Conservation (phyloP, 768 basidiomycete genomes). For the Boletus vinaceobasis region DNA sequence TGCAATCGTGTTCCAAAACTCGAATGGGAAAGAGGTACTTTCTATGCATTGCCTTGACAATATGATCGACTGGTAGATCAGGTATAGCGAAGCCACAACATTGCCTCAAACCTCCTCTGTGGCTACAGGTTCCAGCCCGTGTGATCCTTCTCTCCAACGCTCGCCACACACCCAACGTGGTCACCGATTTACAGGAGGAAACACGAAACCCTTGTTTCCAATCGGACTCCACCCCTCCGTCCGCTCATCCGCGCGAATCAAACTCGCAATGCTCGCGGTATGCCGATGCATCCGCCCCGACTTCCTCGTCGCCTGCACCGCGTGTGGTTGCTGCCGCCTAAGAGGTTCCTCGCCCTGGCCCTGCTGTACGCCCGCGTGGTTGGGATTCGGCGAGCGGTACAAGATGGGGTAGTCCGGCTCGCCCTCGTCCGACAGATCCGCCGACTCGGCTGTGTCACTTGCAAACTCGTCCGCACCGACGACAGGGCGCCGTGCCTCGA, state of each 20-base stretch:
- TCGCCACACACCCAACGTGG: not conserved
- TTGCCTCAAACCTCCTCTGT: not conserved
- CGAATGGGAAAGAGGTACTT: not conserved
- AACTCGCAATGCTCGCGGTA: conserved; percentile 80
- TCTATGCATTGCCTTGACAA: not conserved
- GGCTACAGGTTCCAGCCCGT: not conserved
- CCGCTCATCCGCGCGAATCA: conserved; percentile 74
- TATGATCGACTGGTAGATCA: not conserved
- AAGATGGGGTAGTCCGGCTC: conserved; percentile 62
- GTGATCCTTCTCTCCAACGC: not conserved
- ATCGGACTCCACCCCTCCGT: conserved; percentile 82
- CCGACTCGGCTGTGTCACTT: conserved; percentile 40
- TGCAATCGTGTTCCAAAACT: not conserved
- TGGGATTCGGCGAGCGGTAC: conserved; percentile 60
- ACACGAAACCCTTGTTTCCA: conserved; percentile 47
- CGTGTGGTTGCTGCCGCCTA: not conserved
- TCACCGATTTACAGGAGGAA: conserved; percentile 39
- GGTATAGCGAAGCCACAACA: conserved; percentile 10
- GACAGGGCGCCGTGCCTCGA: conserved; percentile 48
- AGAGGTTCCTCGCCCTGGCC: not conserved
- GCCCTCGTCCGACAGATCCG: conserved; percentile 59
- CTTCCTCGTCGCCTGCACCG: conserved; percentile 17
- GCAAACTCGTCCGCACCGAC: conserved; percentile 31
- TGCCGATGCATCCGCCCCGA: conserved; percentile 56
- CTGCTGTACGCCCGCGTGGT: not conserved